Percentiles rank a stretch among this genome's conserved stretches.
Evolutionary conservation across 306 rosid genomes (phyloP).

Genomic region (Canavalia gladiata): DNA sequence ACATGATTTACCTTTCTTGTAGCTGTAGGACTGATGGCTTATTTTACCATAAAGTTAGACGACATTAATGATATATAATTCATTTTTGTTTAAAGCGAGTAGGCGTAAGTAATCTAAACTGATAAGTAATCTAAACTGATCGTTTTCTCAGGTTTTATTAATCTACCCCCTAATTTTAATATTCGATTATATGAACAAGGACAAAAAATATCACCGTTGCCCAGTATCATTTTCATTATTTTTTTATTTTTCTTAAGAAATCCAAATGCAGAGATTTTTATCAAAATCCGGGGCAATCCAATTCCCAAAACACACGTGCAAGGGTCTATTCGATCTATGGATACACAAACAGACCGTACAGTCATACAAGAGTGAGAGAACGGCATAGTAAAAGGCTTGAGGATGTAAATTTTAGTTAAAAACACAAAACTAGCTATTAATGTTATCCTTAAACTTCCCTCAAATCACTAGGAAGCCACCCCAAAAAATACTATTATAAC

Average conservation of each 20-base stretch:
- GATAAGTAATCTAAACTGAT: conserved; percentile 6
- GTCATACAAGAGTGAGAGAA: neutral
- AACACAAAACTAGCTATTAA: neutral
- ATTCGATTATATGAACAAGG: neutral
- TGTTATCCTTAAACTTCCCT: neutral
- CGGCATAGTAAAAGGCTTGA: neutral
- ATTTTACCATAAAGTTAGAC: neutral
- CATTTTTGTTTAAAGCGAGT: neutral
- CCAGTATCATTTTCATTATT: neutral
- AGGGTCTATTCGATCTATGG: neutral
- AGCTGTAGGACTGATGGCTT: neutral
- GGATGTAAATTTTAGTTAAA: neutral
- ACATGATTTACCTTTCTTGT: neutral
- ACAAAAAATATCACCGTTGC: neutral
- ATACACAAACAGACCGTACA: neutral
- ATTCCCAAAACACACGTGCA: neutral
- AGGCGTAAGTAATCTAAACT: conserved; percentile 7
- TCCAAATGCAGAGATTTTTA: neutral
- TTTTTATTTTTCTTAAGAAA: neutral
- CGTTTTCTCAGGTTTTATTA: conserved; percentile 4
- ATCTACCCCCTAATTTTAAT: neutral
- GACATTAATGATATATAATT: neutral
- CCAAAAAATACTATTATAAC: neutral
- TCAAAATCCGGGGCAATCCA: neutral
- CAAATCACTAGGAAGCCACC: neutral